Evolutionary conservation across 495 filamentous ascomycete species (phyloP).

Genomic region (Daldinia childiae): DNA sequence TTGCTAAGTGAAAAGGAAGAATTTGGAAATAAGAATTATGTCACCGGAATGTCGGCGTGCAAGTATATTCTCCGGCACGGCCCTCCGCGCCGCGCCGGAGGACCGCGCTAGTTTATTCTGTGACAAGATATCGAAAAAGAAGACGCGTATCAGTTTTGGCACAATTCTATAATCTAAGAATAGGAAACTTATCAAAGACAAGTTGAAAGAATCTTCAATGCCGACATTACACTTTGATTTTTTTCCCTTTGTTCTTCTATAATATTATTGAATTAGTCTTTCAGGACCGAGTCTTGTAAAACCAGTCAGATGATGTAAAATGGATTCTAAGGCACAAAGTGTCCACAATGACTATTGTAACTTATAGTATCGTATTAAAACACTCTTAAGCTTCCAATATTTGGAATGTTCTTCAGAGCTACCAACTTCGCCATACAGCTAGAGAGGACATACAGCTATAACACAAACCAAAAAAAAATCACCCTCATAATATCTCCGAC

Average conservation of each 20-base stretch:
- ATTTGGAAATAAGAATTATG: not conserved
- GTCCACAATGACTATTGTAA: not conserved
- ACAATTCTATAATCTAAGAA: not conserved
- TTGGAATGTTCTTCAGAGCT: not conserved
- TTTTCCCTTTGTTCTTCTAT: not conserved
- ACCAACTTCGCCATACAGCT: not conserved
- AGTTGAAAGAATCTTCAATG: not conserved
- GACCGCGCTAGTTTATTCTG: too few species aligned
- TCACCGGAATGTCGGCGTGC: not conserved
- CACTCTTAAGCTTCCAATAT: not conserved
- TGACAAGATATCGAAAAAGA: too few species aligned
- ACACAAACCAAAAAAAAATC: not conserved
- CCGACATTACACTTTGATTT: not conserved
- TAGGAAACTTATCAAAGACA: not conserved
- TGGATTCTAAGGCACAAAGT: not conserved
- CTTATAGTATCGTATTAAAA: not conserved
- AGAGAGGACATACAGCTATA: not conserved
- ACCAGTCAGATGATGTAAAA: not conserved
- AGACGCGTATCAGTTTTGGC: too few species aligned
- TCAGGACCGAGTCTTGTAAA: not conserved
- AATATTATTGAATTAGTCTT: not conserved
- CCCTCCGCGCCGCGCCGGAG: not conserved
- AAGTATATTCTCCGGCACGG: not conserved
- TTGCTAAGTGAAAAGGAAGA: not conserved
- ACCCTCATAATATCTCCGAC: not conserved